Evolutionary conservation across 2,329 filamentous ascomycete genomes (phyloP).

Genomic region (Graphium sp.): DNA sequence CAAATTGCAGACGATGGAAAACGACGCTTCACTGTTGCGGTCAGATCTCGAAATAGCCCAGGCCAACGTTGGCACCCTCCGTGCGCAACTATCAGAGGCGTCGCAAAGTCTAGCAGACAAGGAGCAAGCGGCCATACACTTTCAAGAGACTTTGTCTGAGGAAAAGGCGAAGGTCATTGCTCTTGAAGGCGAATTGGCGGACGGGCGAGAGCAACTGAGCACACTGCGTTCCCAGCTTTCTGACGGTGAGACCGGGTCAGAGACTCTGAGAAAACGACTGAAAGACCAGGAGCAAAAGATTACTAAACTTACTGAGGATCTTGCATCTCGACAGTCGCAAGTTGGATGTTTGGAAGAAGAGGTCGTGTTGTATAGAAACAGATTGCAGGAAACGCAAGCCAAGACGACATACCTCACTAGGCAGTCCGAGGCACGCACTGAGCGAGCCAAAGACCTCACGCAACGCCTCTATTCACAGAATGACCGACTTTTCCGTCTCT

Average conservation of each 20-base stretch:
- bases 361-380: slow-evolving; percentile 50
- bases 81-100: slow-evolving; percentile 35
- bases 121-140: slow-evolving; percentile 30
- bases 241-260: slow-evolving; percentile 71
- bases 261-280: slow-evolving; percentile 57
- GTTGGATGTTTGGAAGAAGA: slow-evolving; percentile 64
- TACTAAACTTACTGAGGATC: slow-evolving; percentile 47
- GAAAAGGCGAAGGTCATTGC: slow-evolving; percentile 36
- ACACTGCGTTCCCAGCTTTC: slow-evolving; percentile 55
- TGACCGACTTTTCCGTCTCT: slow-evolving; percentile 62
- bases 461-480: slow-evolving; percentile 71
- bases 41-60: slow-evolving; percentile 47
- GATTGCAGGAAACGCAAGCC: slow-evolving; percentile 35
- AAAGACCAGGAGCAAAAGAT: slow-evolving; percentile 62
- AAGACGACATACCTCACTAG: slow-evolving; percentile 31
- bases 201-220: slow-evolving; percentile 53
- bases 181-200: slow-evolving; percentile 38
- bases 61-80: slow-evolving; percentile 33
- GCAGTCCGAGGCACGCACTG: slow-evolving; percentile 53
- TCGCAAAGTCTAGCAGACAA: slow-evolving; percentile 33
- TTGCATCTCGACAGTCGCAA: slow-evolving; percentile 61
- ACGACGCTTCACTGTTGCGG: slow-evolving; percentile 39
- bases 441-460: slow-evolving; percentile 67
- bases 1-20: slow-evolving; percentile 42
- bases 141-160: slow-evolving; percentile 34